These are phyloP conservation scores for Venturia aucupariae DNA, from an alignment of 2,329 filamentous ascomycete genomes.

Conservation along the genomic window DNA sequence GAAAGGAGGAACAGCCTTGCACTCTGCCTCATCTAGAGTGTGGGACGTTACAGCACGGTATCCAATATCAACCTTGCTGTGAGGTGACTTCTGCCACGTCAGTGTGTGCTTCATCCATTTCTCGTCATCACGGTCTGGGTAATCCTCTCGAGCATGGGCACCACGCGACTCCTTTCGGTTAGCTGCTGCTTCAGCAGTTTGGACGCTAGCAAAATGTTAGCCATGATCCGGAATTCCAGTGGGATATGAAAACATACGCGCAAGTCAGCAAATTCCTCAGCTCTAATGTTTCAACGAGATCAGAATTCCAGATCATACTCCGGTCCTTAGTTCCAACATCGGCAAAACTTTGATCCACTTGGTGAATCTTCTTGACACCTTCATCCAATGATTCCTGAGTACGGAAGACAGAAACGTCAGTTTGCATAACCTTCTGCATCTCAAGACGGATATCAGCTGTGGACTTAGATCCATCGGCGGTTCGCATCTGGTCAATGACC, in stretches of 20 bases:
- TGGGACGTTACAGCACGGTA: conserved; percentile 76
- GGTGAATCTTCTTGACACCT: conserved; percentile 78
- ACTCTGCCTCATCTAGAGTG: conserved; percentile 91
- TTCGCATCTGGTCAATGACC: conserved; percentile 78
- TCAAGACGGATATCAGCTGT: conserved; percentile 80
- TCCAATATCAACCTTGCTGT: conserved; percentile 74
- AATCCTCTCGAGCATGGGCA: conserved; percentile 95
- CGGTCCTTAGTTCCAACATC: conserved; percentile 94
- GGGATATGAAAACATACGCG: conserved; percentile 56
- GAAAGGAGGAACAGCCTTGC: conserved; percentile 92
- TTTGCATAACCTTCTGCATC: conserved; percentile 99
- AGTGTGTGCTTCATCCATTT: conserved; percentile 99
- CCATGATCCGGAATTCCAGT: not conserved
- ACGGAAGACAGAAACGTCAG: conserved; percentile 92
- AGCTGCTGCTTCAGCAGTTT: conserved; percentile 84
- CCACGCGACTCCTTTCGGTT: conserved; percentile 96
- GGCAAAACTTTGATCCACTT: conserved; percentile 70
- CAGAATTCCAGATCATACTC: conserved; percentile 99
- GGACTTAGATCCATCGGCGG: conserved; percentile 71
- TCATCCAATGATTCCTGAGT: conserved; percentile 89
- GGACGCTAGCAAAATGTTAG: conserved; percentile 39
- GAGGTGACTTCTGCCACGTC: conserved; percentile 87
- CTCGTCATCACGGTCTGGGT: conserved; percentile 84
- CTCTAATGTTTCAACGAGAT: conserved; percentile 93
- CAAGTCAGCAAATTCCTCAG: conserved; percentile 92